Evolutionary conservation across 1,139 yeast species (phyloP).

Genomic region (Candida dubliniensis): DNA sequence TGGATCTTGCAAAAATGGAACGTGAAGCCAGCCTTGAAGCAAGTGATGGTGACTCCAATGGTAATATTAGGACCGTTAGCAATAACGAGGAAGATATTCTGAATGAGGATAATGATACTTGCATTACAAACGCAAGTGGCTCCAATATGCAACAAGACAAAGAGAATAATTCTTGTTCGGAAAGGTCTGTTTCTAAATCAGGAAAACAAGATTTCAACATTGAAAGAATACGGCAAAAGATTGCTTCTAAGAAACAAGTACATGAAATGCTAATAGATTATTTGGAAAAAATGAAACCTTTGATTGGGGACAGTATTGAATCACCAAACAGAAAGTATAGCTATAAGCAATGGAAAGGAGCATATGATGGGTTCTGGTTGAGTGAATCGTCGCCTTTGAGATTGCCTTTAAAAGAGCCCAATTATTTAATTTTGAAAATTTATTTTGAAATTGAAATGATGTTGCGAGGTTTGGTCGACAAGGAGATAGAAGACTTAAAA

Average conservation of each 20-base stretch:
- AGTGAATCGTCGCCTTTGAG: slow-evolving; percentile 64
- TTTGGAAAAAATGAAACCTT: slow-evolving; percentile 25
- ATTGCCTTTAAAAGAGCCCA: slow-evolving; percentile 66
- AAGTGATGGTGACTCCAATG: neutral
- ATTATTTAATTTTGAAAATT: slow-evolving; percentile 54
- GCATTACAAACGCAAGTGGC: too few species aligned
- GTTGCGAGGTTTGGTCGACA: slow-evolving; percentile 18
- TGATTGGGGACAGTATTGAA: slow-evolving; percentile 34
- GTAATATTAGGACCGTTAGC: neutral
- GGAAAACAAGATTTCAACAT: neutral
- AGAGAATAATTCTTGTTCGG: too few species aligned
- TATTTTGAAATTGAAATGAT: slow-evolving; percentile 29
- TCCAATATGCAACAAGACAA: too few species aligned
- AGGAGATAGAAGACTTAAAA: slow-evolving; percentile 16
- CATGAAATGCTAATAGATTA: slow-evolving; percentile 20
- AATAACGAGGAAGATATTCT: neutral
- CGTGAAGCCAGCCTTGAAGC: neutral
- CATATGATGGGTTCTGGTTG: slow-evolving; percentile 42
- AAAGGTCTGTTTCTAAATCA: neutral
- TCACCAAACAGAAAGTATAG: slow-evolving; percentile 32
- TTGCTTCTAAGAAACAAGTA: slow-evolving; percentile 14
- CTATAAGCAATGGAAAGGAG: slow-evolving; percentile 29
- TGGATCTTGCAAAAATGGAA: slow-evolving; percentile 8
- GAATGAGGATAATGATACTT: too few species aligned
- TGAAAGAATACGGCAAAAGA: slow-evolving; percentile 7